phyloP scores from a whole-genome alignment of 345 rosid species.

The Salix viminalis region DNA sequence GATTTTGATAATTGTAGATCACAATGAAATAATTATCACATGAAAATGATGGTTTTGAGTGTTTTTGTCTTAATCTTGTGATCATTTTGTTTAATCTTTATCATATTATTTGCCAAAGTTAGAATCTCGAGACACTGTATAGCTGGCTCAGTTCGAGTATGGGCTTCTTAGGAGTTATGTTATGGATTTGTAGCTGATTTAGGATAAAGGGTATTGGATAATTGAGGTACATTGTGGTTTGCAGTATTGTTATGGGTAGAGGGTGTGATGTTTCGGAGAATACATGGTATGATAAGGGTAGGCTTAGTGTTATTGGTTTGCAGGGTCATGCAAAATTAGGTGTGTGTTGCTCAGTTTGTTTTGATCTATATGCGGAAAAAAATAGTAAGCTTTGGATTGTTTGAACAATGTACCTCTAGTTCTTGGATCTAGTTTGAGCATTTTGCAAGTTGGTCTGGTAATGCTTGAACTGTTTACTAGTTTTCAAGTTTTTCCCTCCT shows the following conservation, averaged over 20 bases:
- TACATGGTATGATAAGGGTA: not conserved
- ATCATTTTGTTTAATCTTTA: not conserved
- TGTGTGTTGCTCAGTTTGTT: not conserved
- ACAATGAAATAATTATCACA: not conserved
- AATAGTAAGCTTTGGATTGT: not conserved
- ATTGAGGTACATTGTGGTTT: not conserved
- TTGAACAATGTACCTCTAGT: not conserved
- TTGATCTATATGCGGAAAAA: not conserved
- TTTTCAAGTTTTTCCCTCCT: not conserved
- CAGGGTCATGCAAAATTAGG: not conserved
- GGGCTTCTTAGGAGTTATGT: not conserved
- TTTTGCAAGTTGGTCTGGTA: not conserved
- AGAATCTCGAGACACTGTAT: slow-evolving; percentile 23
- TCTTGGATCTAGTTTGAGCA: not conserved
- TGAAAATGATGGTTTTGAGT: not conserved
- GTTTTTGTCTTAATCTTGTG: not conserved
- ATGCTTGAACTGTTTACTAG: not conserved
- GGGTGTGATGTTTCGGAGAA: not conserved
- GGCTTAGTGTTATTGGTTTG: not conserved
- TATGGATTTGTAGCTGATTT: not conserved
- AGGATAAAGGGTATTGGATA: not conserved
- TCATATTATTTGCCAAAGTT: not conserved
- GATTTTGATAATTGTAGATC: not conserved
- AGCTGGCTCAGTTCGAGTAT: not conserved
- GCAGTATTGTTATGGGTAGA: not conserved